Evolutionary conservation across 345 rosid species (phyloP).

Genomic region (Aquilaria sinensis): DNA sequence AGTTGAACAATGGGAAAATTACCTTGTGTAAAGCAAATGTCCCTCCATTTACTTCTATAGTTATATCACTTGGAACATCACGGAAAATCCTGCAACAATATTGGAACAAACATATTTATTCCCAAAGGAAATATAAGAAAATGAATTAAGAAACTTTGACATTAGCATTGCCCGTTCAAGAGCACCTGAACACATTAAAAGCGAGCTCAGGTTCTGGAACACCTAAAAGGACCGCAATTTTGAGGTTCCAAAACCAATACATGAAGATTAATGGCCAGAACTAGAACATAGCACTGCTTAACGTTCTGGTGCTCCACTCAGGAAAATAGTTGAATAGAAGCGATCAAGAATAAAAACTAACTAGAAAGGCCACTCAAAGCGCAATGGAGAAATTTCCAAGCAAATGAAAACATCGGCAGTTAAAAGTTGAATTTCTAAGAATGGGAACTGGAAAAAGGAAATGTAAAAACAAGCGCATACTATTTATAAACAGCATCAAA

Average conservation of each 20-base stretch:
- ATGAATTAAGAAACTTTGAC: not conserved
- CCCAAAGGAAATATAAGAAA: not conserved
- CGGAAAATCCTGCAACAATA: constrained; percentile 71
- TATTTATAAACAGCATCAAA: not conserved
- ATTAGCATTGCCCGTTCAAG: not conserved
- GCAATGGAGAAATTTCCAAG: no score
- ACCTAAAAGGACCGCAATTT: not conserved
- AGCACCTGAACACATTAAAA: not conserved
- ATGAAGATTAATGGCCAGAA: no score
- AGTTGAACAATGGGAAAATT: constrained; percentile 12
- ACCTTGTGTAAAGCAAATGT: constrained; percentile 88
- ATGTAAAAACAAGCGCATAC: not conserved
- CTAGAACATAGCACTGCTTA: no score
- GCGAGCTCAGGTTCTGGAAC: constrained; percentile 2
- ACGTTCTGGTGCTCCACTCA: no score
- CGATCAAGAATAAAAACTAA: no score
- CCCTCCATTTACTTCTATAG: constrained; percentile 71
- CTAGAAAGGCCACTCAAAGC: no score
- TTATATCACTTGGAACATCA: constrained; percentile 91
- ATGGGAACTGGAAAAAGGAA: not conserved
- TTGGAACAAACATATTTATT: constrained; percentile 5
- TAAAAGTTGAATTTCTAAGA: no score
- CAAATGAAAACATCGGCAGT: no score
- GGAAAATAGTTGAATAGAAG: no score
- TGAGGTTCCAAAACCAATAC: no score